Conservation (phyloP, 192 early-diverging fungal species). For the Coemansia sp. region DNA sequence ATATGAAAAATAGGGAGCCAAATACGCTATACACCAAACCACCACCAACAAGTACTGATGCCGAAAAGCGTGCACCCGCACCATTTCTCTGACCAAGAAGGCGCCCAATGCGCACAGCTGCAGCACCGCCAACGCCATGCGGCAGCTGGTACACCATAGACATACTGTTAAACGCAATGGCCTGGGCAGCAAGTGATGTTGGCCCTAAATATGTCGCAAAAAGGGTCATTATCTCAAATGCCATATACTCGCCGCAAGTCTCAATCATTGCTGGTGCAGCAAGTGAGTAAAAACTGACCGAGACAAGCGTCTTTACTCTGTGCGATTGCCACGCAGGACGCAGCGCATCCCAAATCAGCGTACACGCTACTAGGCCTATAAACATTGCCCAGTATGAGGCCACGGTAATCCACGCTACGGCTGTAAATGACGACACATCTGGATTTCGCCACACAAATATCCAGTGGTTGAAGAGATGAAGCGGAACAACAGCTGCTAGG, state of each 20-base stretch:
- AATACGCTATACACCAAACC: constrained; percentile 54
- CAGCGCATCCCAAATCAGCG: constrained; percentile 56
- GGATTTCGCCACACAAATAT: constrained; percentile 69
- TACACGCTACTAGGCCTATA: constrained; percentile 63
- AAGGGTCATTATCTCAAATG: constrained; percentile 56
- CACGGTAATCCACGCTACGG: constrained; percentile 78
- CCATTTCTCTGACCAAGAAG: constrained; percentile 45
- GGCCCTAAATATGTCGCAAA: constrained; percentile 58
- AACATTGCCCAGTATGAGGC: constrained; percentile 80
- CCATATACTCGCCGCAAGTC: constrained; percentile 67
- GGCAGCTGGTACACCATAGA: constrained; percentile 57
- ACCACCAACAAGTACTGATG: constrained; percentile 23
- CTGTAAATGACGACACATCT: constrained; percentile 66
- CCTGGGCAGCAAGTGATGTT: constrained; percentile 56
- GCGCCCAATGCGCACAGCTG: constrained; percentile 57
- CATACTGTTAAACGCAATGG: constrained; percentile 59
- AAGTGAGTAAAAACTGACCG: constrained; percentile 52
- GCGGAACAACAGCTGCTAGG: constrained; percentile 22
- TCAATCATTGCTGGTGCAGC: constrained; percentile 75
- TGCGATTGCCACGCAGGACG: constrained; percentile 59
- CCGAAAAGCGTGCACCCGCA: constrained; percentile 54
- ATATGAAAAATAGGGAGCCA: constrained; percentile 46
- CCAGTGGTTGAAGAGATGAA: constrained; percentile 71
- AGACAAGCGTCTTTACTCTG: constrained; percentile 51
- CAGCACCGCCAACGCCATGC: constrained; percentile 56